Conservation (phyloP, 106 monocot genomes). For the Dioscorea dumetorum region DNA sequence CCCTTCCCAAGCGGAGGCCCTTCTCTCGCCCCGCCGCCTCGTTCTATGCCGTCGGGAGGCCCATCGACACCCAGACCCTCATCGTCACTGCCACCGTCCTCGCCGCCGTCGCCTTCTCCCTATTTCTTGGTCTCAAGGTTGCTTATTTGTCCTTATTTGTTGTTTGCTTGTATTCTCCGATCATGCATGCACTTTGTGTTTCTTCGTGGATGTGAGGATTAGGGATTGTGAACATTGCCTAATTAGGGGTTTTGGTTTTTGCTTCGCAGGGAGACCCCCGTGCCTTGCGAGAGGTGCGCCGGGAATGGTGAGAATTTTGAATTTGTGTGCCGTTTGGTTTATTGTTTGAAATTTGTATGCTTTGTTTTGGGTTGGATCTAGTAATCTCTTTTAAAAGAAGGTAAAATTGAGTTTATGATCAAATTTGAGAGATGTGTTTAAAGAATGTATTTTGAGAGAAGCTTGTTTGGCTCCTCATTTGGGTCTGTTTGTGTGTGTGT, state of each 20-base stretch:
- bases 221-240: not conserved
- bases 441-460: no score
- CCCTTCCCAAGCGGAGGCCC: constrained; percentile 1
- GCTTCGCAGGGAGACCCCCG: constrained; percentile 63
- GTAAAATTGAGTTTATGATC: no score
- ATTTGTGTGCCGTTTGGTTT: no score
- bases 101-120: constrained; percentile 55
- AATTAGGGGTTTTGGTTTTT: not conserved
- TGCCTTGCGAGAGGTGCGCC: constrained; percentile 55
- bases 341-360: no score
- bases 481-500: no score
- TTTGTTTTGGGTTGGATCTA: no score
- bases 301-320: constrained; percentile 49
- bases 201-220: not conserved
- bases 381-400: no score
- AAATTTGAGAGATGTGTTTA: no score
- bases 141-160: no score
- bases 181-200: not conserved
- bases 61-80: constrained; percentile 64
- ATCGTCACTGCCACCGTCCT: constrained; percentile 50
- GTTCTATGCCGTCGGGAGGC: constrained; percentile 23
- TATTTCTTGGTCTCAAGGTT: constrained; percentile 73
- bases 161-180: not conserved
- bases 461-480: no score
- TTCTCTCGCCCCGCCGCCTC: constrained; percentile 8